Conservation (phyloP, 768 basidiomycete genomes). For the Phylloporus sp. region DNA sequence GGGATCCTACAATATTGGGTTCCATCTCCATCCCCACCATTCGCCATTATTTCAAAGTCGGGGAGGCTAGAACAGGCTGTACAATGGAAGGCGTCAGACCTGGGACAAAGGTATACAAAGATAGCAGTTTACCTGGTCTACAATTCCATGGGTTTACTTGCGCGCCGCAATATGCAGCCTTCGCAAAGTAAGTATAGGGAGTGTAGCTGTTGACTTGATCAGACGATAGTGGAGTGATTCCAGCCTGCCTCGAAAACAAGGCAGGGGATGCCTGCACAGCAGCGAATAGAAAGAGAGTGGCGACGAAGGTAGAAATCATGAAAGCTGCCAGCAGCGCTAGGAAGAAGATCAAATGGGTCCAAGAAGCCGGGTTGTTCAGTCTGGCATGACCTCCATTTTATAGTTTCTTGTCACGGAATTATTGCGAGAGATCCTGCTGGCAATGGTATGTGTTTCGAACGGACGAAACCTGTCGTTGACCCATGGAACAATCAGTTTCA, state of each 20-base stretch:
- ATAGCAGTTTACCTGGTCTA: conserved; percentile 39
- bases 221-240: conserved; percentile 35
- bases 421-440: too few species aligned
- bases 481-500: too few species aligned
- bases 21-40: conserved; percentile 41
- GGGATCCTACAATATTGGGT: conserved; percentile 41
- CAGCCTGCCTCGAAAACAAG: conserved; percentile 27
- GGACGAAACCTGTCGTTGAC: too few species aligned
- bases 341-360: background rate
- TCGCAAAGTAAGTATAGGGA: conserved; percentile 48
- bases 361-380: background rate
- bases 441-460: too few species aligned
- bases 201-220: conserved; percentile 40
- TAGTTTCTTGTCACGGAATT: background rate
- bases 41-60: conserved; percentile 40
- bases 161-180: conserved; percentile 45
- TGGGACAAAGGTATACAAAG: background rate
- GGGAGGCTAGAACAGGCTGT: conserved; percentile 43
- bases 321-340: background rate
- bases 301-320: background rate
- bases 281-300: conserved; percentile 6
- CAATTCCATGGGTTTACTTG: conserved; percentile 45
- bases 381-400: background rate
- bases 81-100: background rate
- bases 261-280: conserved; percentile 14